phyloP scores from a whole-genome alignment of 768 basidiomycete species.

The Kwoniella bestiolae region DNA sequence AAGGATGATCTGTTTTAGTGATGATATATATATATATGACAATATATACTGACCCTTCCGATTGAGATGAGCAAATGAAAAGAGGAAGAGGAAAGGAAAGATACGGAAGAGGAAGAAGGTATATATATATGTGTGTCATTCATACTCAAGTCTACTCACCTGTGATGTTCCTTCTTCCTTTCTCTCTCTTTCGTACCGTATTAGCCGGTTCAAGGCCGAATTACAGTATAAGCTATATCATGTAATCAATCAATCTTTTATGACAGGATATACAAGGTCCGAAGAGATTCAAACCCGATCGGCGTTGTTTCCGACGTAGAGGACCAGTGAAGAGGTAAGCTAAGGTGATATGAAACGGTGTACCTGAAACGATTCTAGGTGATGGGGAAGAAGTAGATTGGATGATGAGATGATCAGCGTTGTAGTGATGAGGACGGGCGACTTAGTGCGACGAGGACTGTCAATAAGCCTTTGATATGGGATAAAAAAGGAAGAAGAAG shows the following conservation, averaged over 20 bases:
- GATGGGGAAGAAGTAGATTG: no score
- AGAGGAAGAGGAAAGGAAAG: not conserved
- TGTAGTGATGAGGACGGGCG: not conserved
- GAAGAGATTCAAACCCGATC: conserved; percentile 10
- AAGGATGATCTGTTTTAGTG: not conserved
- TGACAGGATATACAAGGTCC: not conserved
- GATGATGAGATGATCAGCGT: not conserved
- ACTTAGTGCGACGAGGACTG: not conserved
- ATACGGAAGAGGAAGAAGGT: not conserved
- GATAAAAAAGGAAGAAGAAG: no score
- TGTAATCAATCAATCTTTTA: not conserved
- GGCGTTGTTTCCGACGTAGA: not conserved
- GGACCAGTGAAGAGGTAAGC: not conserved
- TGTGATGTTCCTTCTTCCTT: no score
- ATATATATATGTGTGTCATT: conserved; percentile 2
- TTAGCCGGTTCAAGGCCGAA: conserved; percentile 6
- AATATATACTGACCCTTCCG: not conserved
- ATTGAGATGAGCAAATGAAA: not conserved
- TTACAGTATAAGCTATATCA: not conserved
- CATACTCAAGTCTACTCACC: not conserved
- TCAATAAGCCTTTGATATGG: not conserved
- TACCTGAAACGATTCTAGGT: conserved; percentile 4
- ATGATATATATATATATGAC: not conserved
- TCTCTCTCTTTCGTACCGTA: no score
- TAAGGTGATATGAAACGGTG: conserved; percentile 9